phyloP scores from a whole-genome alignment of 345 rosid species.

The Gynandropsis gynandra region DNA sequence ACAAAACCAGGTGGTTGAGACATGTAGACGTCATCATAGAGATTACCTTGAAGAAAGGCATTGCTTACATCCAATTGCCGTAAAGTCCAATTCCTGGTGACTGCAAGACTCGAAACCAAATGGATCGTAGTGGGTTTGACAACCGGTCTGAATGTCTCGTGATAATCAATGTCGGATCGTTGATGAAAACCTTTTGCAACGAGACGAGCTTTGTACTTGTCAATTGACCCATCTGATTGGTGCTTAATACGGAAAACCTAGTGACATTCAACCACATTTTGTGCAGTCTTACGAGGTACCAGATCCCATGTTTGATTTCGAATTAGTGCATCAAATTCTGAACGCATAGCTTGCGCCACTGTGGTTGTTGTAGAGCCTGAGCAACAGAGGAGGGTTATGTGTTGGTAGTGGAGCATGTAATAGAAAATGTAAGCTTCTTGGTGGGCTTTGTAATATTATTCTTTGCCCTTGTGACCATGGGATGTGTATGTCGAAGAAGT shows the following conservation, averaged over 20 bases:
- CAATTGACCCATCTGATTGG: background rate
- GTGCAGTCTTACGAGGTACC: background rate
- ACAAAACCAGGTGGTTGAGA: too few relatives aligned
- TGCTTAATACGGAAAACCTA: conserved; percentile 5
- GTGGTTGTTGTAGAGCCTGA: background rate
- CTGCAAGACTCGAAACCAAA: background rate
- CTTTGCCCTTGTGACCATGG: too few relatives aligned
- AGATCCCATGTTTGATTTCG: background rate
- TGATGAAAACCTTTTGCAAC: conserved; percentile 3
- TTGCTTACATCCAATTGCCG: conserved; percentile 7
- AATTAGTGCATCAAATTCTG: background rate
- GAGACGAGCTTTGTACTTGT: background rate
- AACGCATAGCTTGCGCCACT: background rate
- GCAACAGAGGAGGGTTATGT: too few relatives aligned
- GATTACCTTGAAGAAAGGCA: background rate
- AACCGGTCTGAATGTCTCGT: background rate
- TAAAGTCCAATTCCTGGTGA: background rate
- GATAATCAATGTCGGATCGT: background rate
- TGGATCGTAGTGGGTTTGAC: conserved; percentile 12
- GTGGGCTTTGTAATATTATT: too few relatives aligned
- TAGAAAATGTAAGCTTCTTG: background rate
- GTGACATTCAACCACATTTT: conserved; percentile 2
- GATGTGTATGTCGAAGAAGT: too few relatives aligned
- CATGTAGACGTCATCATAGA: too few relatives aligned
- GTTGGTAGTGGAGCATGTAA: too few relatives aligned